These are phyloP conservation scores for Penicillium decumbens DNA, from an alignment of 2,329 filamentous ascomycete genomes.

Conservation along the genomic window DNA sequence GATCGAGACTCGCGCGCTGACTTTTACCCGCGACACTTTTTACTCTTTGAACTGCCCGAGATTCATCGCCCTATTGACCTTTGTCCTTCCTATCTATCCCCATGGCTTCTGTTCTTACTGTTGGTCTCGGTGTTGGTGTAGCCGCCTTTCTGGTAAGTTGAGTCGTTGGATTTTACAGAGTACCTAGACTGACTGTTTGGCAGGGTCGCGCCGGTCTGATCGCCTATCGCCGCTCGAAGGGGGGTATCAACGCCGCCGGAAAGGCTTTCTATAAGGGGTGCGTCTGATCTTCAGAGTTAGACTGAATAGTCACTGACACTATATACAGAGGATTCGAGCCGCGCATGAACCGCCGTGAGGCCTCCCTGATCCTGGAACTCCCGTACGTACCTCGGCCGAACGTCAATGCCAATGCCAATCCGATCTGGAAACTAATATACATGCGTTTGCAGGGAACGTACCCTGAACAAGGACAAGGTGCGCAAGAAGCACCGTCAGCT, in stretches of 20 bases:
- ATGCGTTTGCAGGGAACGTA: conserved; percentile 63
- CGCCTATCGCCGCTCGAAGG: conserved; percentile 74
- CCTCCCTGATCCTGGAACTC: conserved; percentile 82
- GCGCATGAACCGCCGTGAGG: conserved; percentile 89
- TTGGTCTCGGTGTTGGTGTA: conserved; percentile 46
- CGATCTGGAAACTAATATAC: conserved; percentile 7
- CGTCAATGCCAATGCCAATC: not conserved
- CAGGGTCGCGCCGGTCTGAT: conserved; percentile 90
- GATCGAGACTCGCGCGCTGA: conserved; percentile 31
- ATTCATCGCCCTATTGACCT: conserved; percentile 2
- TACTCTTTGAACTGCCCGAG: conserved; percentile 4
- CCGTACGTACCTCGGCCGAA: conserved; percentile 55
- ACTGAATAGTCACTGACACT: conserved; percentile 14
- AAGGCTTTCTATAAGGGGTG: conserved; percentile 91
- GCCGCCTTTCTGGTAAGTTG: conserved; percentile 73
- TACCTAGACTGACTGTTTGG: conserved; percentile 13
- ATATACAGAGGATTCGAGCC: conserved; percentile 71
- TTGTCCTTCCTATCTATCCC: conserved; percentile 1
- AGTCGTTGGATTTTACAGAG: not conserved
- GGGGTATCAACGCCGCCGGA: conserved; percentile 67
- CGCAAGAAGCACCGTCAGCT: conserved; percentile 92
- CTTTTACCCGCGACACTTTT: conserved; percentile 32
- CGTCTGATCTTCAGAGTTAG: conserved; percentile 33
- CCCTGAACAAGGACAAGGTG: conserved; percentile 84
- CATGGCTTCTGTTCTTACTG: conserved; percentile 43